Conservation (phyloP, 345 rosid genomes). For the Ceriops tagal region DNA sequence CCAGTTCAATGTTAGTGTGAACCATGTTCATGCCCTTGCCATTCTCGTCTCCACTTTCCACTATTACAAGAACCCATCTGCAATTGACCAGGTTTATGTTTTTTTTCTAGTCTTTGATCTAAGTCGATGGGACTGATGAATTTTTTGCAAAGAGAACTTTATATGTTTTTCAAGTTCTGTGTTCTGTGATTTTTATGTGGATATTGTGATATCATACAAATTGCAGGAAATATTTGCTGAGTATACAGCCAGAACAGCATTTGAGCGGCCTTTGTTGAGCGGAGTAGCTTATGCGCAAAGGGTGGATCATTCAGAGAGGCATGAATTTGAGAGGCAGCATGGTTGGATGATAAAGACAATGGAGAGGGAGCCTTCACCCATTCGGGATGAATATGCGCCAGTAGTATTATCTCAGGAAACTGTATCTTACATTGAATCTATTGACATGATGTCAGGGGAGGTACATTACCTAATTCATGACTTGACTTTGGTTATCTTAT, state of each 20-base stretch:
- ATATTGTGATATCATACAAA: not conserved
- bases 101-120: conserved; percentile 5
- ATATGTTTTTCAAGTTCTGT: not conserved
- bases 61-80: conserved; percentile 88
- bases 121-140: not conserved
- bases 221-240: conserved; percentile 92
- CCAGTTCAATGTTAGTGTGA: conserved; percentile 94
- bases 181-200: not conserved
- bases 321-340: conserved; percentile 76
- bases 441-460: conserved; percentile 99
- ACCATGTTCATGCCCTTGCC: conserved; percentile 97
- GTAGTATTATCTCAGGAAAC: conserved; percentile 93
- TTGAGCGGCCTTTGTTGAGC: conserved; percentile 89
- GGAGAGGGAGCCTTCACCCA: conserved; percentile 78
- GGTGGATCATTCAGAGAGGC: conserved; percentile 64
- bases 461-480: conserved; percentile 32
- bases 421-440: conserved; percentile 79
- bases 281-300: conserved; percentile 93
- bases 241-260: conserved; percentile 92
- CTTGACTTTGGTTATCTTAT: conserved; percentile 1
- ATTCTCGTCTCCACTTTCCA: conserved; percentile 95
- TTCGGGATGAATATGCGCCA: conserved; percentile 93
- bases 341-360: conserved; percentile 89
- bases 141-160: not conserved
- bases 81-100: conserved; percentile 86